Base-by-base conservation (phyloP, 192 early-diverging fungal genomes). In the Umbelopsis sp. region DNA sequence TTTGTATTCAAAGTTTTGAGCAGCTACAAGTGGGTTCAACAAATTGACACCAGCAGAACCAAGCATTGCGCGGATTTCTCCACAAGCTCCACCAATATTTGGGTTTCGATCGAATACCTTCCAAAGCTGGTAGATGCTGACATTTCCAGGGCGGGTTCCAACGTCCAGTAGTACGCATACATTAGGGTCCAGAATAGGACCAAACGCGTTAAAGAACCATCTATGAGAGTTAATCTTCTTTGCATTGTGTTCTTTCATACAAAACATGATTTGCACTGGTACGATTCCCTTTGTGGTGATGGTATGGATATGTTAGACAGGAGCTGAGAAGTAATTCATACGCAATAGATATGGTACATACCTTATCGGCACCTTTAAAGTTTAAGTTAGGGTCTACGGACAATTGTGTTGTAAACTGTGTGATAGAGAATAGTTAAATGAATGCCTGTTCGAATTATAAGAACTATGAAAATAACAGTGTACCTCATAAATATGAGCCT, bases 1-100 rank as follows among this genome's bases (percentile, higher is more conserved):
- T 74, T 89, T 92, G 81, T 92, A 92, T 74, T 92, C 91, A 83
- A 92, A 92, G 75, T 92, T 91, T 71, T 93, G 91, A 12, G 89
- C 82, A 0, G 91, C 91, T 1, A 93, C 89, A 16, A 93, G 65
- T n/a, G 90, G 90, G 65, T 92, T 91, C 43, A 91, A 10, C 56
- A 90, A 49, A 34, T 91, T 90, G 56, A 81, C 82, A 11, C 83
- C 84, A 70, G 54, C 73, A 7, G 85, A 36, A 41, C 83, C 83
- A 53, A 69, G 80, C 45, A 80, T 89, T 68, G 59, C 87, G 31
- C 80, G 90, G 69, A 93, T 93, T 76, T 93, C 92, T 36, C 92
- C 92, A 83, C 92, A 93, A 25, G 92, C 92, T 12, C 92, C 91
- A 53, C 87, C 92, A 20, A 92, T 88, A 65, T 88, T 82, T 9